Evolutionary conservation across 495 filamentous ascomycete genomes (phyloP).

Genomic region (Trichoderma reesei): DNA sequence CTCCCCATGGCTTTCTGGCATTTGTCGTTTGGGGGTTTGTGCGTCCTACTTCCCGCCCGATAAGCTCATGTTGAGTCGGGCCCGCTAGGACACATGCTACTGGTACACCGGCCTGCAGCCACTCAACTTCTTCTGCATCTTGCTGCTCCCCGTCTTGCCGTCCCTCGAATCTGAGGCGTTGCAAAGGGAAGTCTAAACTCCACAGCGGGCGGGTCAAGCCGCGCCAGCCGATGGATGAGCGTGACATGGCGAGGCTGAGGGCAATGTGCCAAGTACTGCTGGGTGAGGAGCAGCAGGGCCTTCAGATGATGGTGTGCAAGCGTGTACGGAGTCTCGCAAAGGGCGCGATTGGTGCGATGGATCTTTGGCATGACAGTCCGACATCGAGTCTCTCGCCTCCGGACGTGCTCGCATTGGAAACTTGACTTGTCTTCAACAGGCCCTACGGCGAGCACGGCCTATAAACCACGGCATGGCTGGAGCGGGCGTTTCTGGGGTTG

Average conservation of each 20-base stretch:
- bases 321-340: no score
- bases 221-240: slow-evolving; percentile 1
- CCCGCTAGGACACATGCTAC: not conserved
- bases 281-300: no score
- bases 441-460: not conserved
- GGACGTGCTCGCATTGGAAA: not conserved
- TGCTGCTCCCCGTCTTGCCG: no score
- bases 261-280: not conserved
- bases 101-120: not conserved
- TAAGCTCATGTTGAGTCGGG: not conserved
- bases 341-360: no score
- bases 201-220: slow-evolving; percentile 6
- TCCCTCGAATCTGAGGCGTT: not conserved
- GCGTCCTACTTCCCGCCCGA: not conserved
- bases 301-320: no score
- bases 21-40: not conserved
- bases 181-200: not conserved
- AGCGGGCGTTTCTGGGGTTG: slow-evolving; percentile 7
- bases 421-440: not conserved
- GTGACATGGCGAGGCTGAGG: not conserved
- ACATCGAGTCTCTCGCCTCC: no score
- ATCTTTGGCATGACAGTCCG: no score
- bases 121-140: not conserved
- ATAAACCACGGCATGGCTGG: not conserved
- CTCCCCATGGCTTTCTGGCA: not conserved